Percentiles rank a stretch among this genome's conserved stretches.
phyloP scores from a whole-genome alignment of 495 filamentous ascomycete species.

The Achaetomiella virescens region DNA sequence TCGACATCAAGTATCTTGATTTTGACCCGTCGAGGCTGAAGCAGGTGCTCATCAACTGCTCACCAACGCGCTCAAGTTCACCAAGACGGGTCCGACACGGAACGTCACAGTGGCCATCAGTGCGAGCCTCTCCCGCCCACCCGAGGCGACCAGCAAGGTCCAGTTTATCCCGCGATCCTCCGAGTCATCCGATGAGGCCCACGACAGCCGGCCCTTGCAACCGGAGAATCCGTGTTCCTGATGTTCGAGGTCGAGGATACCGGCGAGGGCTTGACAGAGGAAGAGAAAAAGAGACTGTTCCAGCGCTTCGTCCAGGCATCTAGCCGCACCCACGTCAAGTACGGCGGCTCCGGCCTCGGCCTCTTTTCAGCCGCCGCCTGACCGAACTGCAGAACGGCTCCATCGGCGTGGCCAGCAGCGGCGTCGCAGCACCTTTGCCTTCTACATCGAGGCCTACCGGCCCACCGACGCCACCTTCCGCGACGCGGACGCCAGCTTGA shows the following conservation, averaged over 20 bases:
- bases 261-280: conserved; percentile 60
- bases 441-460: conserved; percentile 61
- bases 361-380: conserved; percentile 66
- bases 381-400: conserved; percentile 71
- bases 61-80: conserved; percentile 73
- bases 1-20: conserved; percentile 57
- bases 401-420: conserved; percentile 65
- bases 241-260: conserved; percentile 69
- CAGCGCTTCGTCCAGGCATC: conserved; percentile 72
- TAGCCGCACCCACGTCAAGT: conserved; percentile 64
- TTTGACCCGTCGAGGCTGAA: conserved; percentile 65
- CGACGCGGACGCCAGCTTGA: conserved; percentile 24
- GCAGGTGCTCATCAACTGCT: conserved; percentile 68
- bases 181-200: conserved; percentile 13
- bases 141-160: conserved; percentile 28
- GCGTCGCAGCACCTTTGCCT: conserved; percentile 68
- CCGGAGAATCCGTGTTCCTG: conserved; percentile 46
- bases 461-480: conserved; percentile 29
- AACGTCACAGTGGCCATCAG: conserved; percentile 33
- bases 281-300: conserved; percentile 64
- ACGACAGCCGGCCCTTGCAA: conserved; percentile 7
- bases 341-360: conserved; percentile 71
- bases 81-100: conserved; percentile 41
- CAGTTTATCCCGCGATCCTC: conserved; percentile 31
- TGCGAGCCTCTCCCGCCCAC: conserved; percentile 26